Evolutionary conservation across 768 basidiomycete species (phyloP).

Genomic region (Xerocomus brunneocitrinus): DNA sequence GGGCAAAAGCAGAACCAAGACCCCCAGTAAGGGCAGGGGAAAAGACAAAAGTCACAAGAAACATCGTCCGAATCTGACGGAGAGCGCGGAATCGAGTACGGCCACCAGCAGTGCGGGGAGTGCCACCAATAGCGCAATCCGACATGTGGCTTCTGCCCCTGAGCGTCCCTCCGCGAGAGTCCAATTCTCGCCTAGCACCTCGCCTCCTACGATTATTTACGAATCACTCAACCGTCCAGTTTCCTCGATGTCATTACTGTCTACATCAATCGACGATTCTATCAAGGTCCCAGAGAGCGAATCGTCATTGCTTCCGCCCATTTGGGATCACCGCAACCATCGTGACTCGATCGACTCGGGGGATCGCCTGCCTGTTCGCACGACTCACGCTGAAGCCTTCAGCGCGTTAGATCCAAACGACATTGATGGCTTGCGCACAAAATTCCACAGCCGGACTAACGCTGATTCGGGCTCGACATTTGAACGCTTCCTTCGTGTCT

Average conservation of each 20-base stretch:
- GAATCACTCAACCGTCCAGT: constrained; percentile 17
- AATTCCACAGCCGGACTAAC: constrained; percentile 25
- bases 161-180: constrained; percentile 9
- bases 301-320: constrained; percentile 7
- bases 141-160: constrained; percentile 7
- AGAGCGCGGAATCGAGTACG: constrained; percentile 30
- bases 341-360: constrained; percentile 27
- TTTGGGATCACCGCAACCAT: constrained; percentile 15
- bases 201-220: constrained; percentile 12
- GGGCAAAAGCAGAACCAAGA: constrained; percentile 16
- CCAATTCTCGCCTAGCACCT: constrained; percentile 14
- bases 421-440: constrained; percentile 42
- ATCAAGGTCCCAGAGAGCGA: constrained; percentile 6
- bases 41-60: constrained; percentile 30
- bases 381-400: constrained; percentile 61
- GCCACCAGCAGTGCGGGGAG: constrained; percentile 31
- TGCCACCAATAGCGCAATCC: constrained; percentile 4
- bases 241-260: constrained; percentile 16
- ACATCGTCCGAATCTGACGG: constrained; percentile 25
- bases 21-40: constrained; percentile 30
- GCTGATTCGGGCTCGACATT: constrained; percentile 16
- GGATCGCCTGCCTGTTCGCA: constrained; percentile 37
- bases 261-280: constrained; percentile 8
- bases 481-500: constrained; percentile 22
- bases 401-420: constrained; percentile 52